These are phyloP conservation scores for Mucor lusitanicus DNA, from an alignment of 371 early-diverging fungal genomes.

Conservation along the genomic window DNA sequence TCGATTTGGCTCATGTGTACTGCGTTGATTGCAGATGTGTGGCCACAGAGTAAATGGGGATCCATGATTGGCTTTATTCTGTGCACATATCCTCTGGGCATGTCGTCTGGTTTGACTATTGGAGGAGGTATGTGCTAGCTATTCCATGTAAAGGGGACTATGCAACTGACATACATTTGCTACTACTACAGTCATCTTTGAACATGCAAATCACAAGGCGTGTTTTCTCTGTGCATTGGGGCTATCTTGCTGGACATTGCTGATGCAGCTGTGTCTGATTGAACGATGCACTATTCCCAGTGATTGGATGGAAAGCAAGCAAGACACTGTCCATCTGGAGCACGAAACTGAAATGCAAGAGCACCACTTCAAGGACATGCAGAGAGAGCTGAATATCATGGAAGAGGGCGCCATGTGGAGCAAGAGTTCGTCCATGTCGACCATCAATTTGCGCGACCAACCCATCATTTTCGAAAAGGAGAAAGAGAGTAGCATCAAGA, in stretches of 20 bases:
- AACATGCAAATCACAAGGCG: not conserved
- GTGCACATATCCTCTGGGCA: constrained; percentile 9
- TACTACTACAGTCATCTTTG: constrained; percentile 1
- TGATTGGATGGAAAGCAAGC: not conserved
- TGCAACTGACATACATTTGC: not conserved
- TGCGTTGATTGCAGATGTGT: constrained; percentile 4
- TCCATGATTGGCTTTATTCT: constrained; percentile 13
- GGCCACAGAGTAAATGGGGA: constrained; percentile 10
- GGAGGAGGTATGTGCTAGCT: constrained; percentile 14
- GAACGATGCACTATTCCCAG: constrained; percentile 1
- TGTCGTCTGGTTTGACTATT: constrained; percentile 6
- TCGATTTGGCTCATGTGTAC: constrained; percentile 12
- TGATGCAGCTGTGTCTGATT: constrained; percentile 7
- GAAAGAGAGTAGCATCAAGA: not conserved
- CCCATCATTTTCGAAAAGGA: constrained; percentile 11
- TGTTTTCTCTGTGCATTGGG: constrained; percentile 4
- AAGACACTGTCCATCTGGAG: not conserved
- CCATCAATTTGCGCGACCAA: constrained; percentile 14
- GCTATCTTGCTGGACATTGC: not conserved
- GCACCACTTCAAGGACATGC: constrained; percentile 10
- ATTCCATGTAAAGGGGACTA: too few species aligned
- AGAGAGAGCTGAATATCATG: not conserved
- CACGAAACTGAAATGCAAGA: not conserved
- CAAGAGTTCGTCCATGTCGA: constrained; percentile 19
- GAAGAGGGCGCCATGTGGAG: constrained; percentile 14